Evolutionary conservation across 2,329 filamentous ascomycete species (phyloP), one percentile per base, ranked within the genome.

Genomic region (Alternaria postmessia): DNA sequence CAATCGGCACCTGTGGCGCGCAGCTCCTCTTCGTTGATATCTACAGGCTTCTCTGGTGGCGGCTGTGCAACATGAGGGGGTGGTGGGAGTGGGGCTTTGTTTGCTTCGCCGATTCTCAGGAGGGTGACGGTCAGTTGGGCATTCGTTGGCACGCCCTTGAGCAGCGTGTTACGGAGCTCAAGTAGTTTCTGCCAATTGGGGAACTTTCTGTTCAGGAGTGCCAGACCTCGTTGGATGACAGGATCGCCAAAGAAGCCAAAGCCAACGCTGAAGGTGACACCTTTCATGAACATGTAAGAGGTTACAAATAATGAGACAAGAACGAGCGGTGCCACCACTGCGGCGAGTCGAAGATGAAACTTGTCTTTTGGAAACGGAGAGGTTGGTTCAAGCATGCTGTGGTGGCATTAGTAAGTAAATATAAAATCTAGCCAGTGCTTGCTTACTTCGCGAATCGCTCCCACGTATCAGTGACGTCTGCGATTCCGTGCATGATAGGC

Each of bases 101-200:
- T 94, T 11, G 87, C 87, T 78, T 96, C 93, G 41, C 92, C 92
- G 30, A 94, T 88, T 5, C 93, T 90, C 11, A 96, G 86, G 1
- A 96, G 84, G 0, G 92, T 96, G 28, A 96, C 81, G 0, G 92
- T 89, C 18, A 96, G 86, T 72, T 96, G 93, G 4, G 92, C 91
- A 73, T 96, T 95, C 2, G 92, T 96, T 1, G 93, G 93, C 0
- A 95, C 89, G 3, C 92, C 91, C 72, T 91, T 92, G 51, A 96
- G 86, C 1, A 95, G 75, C 0, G 90, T 92, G 34, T 93, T 93
- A 61, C 90, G 85, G 11, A 93, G 79, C 69, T 93, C 89, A 16
- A 94, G 81, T 7, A 92, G 81, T 67, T 90, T 91, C 70, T 91
- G 84, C 92, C 92, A 95, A 66, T 89, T 81, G 1, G 91, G 91